These are phyloP conservation scores for Hibiscus mutabilis DNA, from an alignment of 345 rosid species.

Conservation along the genomic window DNA sequence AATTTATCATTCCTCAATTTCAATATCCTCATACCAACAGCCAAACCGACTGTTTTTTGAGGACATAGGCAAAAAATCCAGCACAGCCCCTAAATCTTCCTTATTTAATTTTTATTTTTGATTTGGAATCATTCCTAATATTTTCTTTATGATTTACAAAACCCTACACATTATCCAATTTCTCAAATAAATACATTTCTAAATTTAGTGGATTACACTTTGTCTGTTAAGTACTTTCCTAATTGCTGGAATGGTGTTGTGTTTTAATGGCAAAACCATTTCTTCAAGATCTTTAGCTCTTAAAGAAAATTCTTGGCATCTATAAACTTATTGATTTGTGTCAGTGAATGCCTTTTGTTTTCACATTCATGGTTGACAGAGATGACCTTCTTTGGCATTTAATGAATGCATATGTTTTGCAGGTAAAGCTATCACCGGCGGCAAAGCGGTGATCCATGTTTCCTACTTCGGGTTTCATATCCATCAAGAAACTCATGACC, in stretches of 20 bases:
- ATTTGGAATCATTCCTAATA: no score
- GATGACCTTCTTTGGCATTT: not conserved
- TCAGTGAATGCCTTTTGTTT: not conserved
- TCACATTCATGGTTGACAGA: not conserved
- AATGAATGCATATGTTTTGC: not conserved
- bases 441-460: constrained; percentile 41
- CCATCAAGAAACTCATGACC: constrained; percentile 39
- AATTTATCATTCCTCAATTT: no score
- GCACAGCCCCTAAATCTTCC: no score
- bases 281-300: not conserved
- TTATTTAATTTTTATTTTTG: no score
- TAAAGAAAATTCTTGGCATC: not conserved
- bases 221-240: no score
- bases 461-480: constrained; percentile 35
- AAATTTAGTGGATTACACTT: not conserved
- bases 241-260: not conserved
- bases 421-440: constrained; percentile 36
- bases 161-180: not conserved
- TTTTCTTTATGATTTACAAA: not conserved
- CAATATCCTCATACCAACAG: not conserved
- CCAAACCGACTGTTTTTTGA: no score
- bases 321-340: not conserved
- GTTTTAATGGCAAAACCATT: not conserved
- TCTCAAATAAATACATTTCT: not conserved
- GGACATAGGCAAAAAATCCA: not conserved